Conservation (phyloP, 805 yeast genomes). For the Candida dendrica region DNA sequence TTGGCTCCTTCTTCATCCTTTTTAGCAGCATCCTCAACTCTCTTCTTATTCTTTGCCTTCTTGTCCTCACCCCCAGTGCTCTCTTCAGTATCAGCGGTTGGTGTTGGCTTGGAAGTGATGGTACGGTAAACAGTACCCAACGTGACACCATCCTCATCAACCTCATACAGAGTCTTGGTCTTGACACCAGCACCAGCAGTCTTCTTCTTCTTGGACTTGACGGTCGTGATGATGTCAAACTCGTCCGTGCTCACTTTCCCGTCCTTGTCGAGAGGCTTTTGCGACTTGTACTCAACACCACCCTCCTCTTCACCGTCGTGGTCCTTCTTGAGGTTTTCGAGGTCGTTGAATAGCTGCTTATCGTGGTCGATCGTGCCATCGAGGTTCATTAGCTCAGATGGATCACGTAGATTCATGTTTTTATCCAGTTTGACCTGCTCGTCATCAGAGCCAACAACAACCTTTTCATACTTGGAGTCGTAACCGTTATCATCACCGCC, state of each 20-base stretch:
- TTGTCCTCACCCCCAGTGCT: slow-evolving; percentile 6
- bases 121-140: slow-evolving; percentile 22
- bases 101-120: slow-evolving; percentile 23
- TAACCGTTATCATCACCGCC: no score
- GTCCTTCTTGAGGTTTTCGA: slow-evolving; percentile 17
- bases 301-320: slow-evolving; percentile 22
- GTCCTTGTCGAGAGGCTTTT: slow-evolving; percentile 16
- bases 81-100: slow-evolving; percentile 28
- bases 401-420: slow-evolving; percentile 17
- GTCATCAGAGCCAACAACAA: slow-evolving; percentile 4
- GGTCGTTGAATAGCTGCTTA: slow-evolving; percentile 16
- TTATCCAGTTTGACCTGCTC: slow-evolving; percentile 11
- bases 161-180: slow-evolving; percentile 19
- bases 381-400: not conserved
- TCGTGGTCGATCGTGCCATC: slow-evolving; percentile 12
- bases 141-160: slow-evolving; percentile 20
- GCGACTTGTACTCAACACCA: slow-evolving; percentile 19
- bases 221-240: slow-evolving; percentile 9
- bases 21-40: no score
- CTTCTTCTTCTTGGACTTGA: slow-evolving; percentile 10
- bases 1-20: not conserved
- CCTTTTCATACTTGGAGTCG: slow-evolving; percentile 2
- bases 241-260: slow-evolving; percentile 13
- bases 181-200: no score
- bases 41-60: no score